A percentile compares a stretch with the other conserved stretches of the same genome.
phyloP scores from a whole-genome alignment of 768 basidiomycete species.

The Tremella mesenterica region DNA sequence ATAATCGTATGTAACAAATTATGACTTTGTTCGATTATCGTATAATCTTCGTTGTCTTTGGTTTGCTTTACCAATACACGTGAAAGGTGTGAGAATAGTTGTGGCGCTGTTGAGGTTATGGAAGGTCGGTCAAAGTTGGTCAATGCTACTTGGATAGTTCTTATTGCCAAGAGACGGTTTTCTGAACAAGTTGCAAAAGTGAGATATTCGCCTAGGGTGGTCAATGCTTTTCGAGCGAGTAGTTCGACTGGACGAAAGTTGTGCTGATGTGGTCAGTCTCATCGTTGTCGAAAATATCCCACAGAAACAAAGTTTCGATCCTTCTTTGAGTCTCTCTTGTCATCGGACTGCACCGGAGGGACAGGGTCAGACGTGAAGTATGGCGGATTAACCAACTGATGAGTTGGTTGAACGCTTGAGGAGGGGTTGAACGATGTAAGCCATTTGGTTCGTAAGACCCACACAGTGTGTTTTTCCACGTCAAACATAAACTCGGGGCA shows the following conservation, averaged over 20 bases:
- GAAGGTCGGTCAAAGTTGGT: conserved; percentile 13
- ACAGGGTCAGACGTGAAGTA: no score
- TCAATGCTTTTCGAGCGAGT: conserved; percentile 16
- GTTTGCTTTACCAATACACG: conserved; percentile 10
- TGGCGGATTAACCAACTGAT: no score
- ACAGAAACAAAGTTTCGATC: no score
- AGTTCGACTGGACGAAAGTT: conserved; percentile 18
- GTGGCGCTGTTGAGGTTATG: conserved; percentile 18
- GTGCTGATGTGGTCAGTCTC: no score
- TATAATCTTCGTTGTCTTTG: conserved; percentile 11
- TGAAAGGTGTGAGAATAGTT: conserved; percentile 11
- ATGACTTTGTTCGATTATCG: conserved; percentile 20
- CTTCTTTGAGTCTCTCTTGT: no score
- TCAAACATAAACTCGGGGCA: no score
- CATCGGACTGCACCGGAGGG: no score
- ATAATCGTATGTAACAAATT: neutral
- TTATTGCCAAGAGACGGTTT: conserved; percentile 19
- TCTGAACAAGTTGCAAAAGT: conserved; percentile 12
- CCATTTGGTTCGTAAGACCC: neutral
- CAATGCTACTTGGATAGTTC: conserved; percentile 23
- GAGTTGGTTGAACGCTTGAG: no score
- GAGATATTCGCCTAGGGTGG: conserved; percentile 21
- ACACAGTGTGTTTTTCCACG: no score
- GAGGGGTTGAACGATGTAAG: no score
- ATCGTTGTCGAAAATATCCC: no score